A percentile compares a stretch with the other conserved stretches of the same genome.
Conservation (phyloP, 2,329 filamentous ascomycete genomes). For the Xylaria sp. region DNA sequence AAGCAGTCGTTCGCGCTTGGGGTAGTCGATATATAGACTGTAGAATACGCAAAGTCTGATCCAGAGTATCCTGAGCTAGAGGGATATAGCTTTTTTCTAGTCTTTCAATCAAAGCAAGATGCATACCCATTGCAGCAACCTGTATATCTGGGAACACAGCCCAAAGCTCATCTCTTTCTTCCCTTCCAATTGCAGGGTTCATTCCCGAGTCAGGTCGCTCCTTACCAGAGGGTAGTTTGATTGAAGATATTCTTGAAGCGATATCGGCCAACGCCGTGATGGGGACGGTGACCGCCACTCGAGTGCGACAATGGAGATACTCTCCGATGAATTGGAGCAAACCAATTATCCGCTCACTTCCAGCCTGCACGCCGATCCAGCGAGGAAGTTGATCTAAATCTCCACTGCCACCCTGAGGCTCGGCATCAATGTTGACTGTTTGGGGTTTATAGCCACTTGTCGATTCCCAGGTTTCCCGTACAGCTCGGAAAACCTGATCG, state of each 20-base stretch:
- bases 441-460: slow-evolving; percentile 56
- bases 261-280: slow-evolving; percentile 72
- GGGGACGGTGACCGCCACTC: slow-evolving; percentile 68
- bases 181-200: slow-evolving; percentile 74
- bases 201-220: slow-evolving; percentile 57
- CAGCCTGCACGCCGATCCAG: slow-evolving; percentile 79
- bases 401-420: slow-evolving; percentile 54
- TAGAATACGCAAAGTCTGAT: slow-evolving; percentile 76
- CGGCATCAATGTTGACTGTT: slow-evolving; percentile 51
- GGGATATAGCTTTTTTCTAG: slow-evolving; percentile 64
- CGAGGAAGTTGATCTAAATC: slow-evolving; percentile 59
- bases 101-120: slow-evolving; percentile 61
- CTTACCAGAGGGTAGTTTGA: slow-evolving; percentile 59
- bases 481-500: slow-evolving; percentile 77
- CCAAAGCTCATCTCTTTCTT: slow-evolving; percentile 84
- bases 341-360: slow-evolving; percentile 70
- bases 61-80: slow-evolving; percentile 67
- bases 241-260: slow-evolving; percentile 70
- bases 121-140: slow-evolving; percentile 68
- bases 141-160: slow-evolving; percentile 76
- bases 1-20: slow-evolving; percentile 64
- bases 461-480: slow-evolving; percentile 83
- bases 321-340: slow-evolving; percentile 69
- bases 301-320: slow-evolving; percentile 68
- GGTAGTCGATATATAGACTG: slow-evolving; percentile 58